Base-by-base conservation (phyloP, 306 rosid species). In the Trifolium pratense region DNA sequence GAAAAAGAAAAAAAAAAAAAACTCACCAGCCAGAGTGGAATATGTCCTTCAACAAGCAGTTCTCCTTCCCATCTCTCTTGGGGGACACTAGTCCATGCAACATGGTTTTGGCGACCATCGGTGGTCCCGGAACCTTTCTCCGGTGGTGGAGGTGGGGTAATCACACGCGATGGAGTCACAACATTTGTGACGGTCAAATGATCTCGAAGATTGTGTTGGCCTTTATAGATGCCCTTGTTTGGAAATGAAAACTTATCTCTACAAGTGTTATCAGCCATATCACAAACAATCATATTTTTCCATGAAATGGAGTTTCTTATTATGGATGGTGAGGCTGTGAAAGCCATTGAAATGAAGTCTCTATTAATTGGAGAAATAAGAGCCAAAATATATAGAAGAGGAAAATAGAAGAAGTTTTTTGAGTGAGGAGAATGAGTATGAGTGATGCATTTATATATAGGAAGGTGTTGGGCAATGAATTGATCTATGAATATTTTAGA, bases 1-100 rank as follows among this genome's bases (percentile, higher is more conserved):
- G n/a, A n/a, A n/a, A n/a, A n/a, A n/a, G n/a, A n/a, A n/a, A n/a
- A n/a, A n/a, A n/a, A n/a, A n/a, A n/a, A n/a, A n/a, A n/a, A n/a
- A 78, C 75, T 46, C 75, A 91, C 98, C 88, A 94, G 87, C 98
- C 98, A 94, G 3, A 70, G 58, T 9, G 97, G 98, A 62, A 94
- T 83, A 18, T 83, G 75, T 72, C 98, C 98, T 78, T 89, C 80
- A 37, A 94, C 91, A 61, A 43, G 49, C 4, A 91, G 80, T 88
- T 94, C 89, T 58, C 98, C 98, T 75, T 91, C 96, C 98, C 98
- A 94, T 53, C 86, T 83, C 59, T 94, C 96, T 62, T 88, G 97
- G 0, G 79, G 82, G 26, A 94, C 76, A 77, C 98, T 94, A 20
- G 97, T 94, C 98, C 98, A 94, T 14, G 98, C 98, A 58, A 86